Percentiles rank a stretch among this genome's conserved stretches.
Evolutionary conservation across 805 yeast species (phyloP).

Genomic region (Wickerhamiella hasegawae): DNA sequence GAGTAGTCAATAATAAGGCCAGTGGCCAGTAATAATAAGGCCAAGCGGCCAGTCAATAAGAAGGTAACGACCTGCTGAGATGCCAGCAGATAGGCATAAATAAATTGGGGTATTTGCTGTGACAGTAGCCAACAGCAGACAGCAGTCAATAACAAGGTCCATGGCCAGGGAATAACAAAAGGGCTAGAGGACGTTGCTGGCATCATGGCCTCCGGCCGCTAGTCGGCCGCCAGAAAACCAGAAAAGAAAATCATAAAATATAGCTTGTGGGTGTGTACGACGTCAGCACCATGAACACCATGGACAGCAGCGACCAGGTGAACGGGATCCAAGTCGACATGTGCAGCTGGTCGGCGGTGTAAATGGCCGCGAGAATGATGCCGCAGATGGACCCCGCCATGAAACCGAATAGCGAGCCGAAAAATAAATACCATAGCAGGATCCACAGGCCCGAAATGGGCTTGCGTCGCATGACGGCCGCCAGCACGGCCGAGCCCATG

Average conservation of each 20-base stretch:
- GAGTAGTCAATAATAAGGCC: too few species aligned
- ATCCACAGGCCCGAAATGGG: conserved; percentile 29
- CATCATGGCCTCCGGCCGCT: too few species aligned
- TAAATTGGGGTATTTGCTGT: too few species aligned
- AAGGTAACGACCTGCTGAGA: too few species aligned
- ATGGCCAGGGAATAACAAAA: not conserved
- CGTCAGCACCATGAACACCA: conserved; percentile 49
- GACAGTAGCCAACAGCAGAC: too few species aligned
- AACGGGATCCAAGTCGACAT: conserved; percentile 96
- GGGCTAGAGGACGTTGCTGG: not conserved
- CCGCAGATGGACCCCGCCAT: conserved; percentile 67
- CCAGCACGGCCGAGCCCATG: conserved; percentile 45
- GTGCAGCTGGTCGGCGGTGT: conserved; percentile 61
- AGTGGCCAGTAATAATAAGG: too few species aligned
- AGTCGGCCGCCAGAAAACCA: not conserved
- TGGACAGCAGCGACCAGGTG: conserved; percentile 55
- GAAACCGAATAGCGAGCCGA: conserved; percentile 31
- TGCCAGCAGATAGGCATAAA: too few species aligned
- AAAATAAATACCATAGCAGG: conserved; percentile 25
- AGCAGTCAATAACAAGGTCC: not conserved
- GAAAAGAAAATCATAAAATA: not conserved
- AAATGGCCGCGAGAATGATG: conserved; percentile 54
- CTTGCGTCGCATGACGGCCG: conserved; percentile 34
- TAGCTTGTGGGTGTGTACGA: conserved; percentile 36
- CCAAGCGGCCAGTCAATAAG: too few species aligned